phyloP scores from a whole-genome alignment of 2,329 filamentous ascomycete species.

The Cladosporium velox region DNA sequence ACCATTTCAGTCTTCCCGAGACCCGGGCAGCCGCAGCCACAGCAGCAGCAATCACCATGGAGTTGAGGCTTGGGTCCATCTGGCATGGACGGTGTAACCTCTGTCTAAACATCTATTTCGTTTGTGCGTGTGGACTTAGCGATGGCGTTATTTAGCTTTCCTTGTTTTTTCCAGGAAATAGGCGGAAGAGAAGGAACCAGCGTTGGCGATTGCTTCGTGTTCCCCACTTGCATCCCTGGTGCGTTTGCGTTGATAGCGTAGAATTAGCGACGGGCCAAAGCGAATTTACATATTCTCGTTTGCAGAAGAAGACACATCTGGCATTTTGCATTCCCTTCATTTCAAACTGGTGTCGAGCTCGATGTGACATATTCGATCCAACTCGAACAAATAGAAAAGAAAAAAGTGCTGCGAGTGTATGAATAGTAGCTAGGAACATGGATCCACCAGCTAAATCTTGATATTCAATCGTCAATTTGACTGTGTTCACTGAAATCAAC shows the following conservation, averaged over 20 bases:
- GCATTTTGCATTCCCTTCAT: neutral
- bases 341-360: neutral
- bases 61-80: conserved; percentile 20
- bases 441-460: no score
- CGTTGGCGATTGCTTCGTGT: neutral
- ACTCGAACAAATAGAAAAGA: no score
- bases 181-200: neutral
- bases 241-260: neutral
- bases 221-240: neutral
- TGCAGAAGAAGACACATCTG: neutral
- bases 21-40: conserved; percentile 40
- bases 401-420: no score
- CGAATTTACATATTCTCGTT: neutral
- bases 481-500: no score
- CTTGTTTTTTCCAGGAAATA: neutral
- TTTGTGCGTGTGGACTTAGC: conserved; percentile 1
- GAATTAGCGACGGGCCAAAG: neutral
- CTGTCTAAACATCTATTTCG: neutral
- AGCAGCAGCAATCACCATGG: conserved; percentile 33
- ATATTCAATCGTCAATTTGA: no score
- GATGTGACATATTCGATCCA: no score
- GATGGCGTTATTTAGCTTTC: neutral
- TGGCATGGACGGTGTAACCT: neutral
- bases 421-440: no score
- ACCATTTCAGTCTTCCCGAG: conserved; percentile 86